Base-by-base conservation (phyloP, 164 flowering plant genomes). In the Macadamia integrifolia region DNA sequence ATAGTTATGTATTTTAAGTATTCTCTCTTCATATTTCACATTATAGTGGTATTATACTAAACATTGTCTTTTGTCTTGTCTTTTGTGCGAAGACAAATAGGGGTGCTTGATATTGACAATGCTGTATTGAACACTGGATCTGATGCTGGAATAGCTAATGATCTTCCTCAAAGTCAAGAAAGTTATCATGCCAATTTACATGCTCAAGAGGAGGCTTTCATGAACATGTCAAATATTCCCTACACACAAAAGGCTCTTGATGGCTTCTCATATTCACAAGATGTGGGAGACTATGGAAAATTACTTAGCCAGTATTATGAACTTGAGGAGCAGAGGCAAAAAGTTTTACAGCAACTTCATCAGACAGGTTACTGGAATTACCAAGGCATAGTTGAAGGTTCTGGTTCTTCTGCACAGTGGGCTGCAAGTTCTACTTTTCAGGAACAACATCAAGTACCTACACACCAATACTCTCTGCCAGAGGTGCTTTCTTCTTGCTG, bases 271-370 rank as follows among this genome's bases (percentile, higher is more conserved):
- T 62, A 66, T 72, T 68, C 81, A 48, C 79, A 78, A 69, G 77
- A 67, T 57, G 64, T 53, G 7, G 76, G 74, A 48, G 87, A 85
- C 23, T 84, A 92, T 73, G 79, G 64, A 66, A 71, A 70, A 62
- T 75, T 90, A 68, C 75, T 85, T 48, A 71, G 63, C 75, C 79
- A 83, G 72, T 92, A 90, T 70, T 82, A 86, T 76, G 96, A 85
- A 73, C 74, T 92, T 49, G 94, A 92, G 84, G 86, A 79, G 64
- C 86, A 86, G 76, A 85, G 86, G 66, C 91, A 84, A 70, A 70
- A 78, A 64, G 69, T 90, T 73, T 40, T 83, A 29, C 78, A 80
- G 69, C 80, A 84, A 75, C 87, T 90, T 76, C 71, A 87, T 32
- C 87, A 87, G 74, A 81, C 64, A 60, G 84, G 86, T 58, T 50